Base-by-base conservation (phyloP, 805 yeast species). In the Yarrowia osloensis region DNA sequence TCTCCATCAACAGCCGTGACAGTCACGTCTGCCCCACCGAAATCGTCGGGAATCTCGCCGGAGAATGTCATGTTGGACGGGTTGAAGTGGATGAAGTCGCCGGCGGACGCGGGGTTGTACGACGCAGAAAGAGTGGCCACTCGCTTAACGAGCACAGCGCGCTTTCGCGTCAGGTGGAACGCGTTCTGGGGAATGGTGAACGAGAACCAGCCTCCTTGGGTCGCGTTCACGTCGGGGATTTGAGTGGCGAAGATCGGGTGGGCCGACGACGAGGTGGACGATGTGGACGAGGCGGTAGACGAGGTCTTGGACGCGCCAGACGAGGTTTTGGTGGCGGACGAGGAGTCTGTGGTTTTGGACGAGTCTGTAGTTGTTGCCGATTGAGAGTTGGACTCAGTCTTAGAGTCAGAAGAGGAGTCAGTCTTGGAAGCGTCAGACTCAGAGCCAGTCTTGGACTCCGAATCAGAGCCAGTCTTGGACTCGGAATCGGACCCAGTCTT, bases 51-150 rank as follows among this genome's bases (percentile, higher is more conserved):
- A 37, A 86, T 88, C 54, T 72, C 69, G 46, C 97, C 97, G 28
- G 76, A 77, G 68, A 93, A 82, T 0, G 97, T 87, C 74, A 82
- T 76, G 75, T 92, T 91, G 19, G 82, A 73, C 46, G 79, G 71
- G 73, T 85, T 82, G 76, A 83, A 91, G 1, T 79, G 74, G 62
- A 93, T 77, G 97, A 97, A 91, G 65, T 75, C 75, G n/a, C 81
- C 75, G 37, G 72, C 77, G 2, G 66, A 61, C 5, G 66, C 33
- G 65, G 77, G 77, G 62, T 76, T 75, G 24, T 76, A 70, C 44
- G 75, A 71, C 1, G 68, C 71, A 21, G 68, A 55, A n/a, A 68
- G 29, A 22, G 66, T 61, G 19, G 66, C 54, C 13, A 44, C 66
- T 15, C 66, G 66, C 21, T 47, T 63, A 29, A 50, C 67, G 77